Conservation (phyloP, 2,329 filamentous ascomycete genomes). For the Aspergillus neotritici region DNA sequence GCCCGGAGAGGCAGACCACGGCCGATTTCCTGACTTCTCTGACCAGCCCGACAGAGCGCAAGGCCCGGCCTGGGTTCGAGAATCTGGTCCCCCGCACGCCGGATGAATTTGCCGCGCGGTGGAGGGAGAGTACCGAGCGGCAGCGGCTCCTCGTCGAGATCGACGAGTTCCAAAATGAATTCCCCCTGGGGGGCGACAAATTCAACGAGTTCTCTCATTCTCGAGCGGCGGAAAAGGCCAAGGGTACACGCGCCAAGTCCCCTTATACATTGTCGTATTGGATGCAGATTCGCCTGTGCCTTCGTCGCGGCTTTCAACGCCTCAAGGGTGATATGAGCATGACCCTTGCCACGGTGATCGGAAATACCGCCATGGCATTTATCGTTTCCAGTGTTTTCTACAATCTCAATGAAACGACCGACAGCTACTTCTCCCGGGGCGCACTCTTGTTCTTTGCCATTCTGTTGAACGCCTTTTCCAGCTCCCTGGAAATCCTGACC, state of each 20-base stretch:
- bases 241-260: slow-evolving; percentile 54
- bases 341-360: slow-evolving; percentile 58
- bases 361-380: slow-evolving; percentile 67
- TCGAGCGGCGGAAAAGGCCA: slow-evolving; percentile 37
- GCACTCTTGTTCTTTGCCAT: slow-evolving; percentile 79
- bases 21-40: slow-evolving; percentile 65
- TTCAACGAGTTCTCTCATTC: slow-evolving; percentile 34
- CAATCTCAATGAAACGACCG: slow-evolving; percentile 59
- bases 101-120: slow-evolving; percentile 58
- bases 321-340: slow-evolving; percentile 68
- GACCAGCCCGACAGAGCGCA: slow-evolving; percentile 58
- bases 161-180: slow-evolving; percentile 33
- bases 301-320: slow-evolving; percentile 71
- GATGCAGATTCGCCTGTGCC: slow-evolving; percentile 71
- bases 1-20: slow-evolving; percentile 61
- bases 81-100: slow-evolving; percentile 59
- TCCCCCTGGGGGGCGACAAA: slow-evolving; percentile 32
- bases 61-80: slow-evolving; percentile 54
- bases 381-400: slow-evolving; percentile 76
- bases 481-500: slow-evolving; percentile 72
- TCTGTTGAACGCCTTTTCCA: slow-evolving; percentile 75
- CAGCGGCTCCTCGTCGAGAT: slow-evolving; percentile 36
- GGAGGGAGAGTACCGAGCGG: slow-evolving; percentile 49
- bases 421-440: slow-evolving; percentile 70
- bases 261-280: slow-evolving; percentile 74